Percentiles rank a stretch among this genome's conserved stretches.
Conservation (phyloP, 1,284 basidiomycete species). For the Inonotus hispidus region DNA sequence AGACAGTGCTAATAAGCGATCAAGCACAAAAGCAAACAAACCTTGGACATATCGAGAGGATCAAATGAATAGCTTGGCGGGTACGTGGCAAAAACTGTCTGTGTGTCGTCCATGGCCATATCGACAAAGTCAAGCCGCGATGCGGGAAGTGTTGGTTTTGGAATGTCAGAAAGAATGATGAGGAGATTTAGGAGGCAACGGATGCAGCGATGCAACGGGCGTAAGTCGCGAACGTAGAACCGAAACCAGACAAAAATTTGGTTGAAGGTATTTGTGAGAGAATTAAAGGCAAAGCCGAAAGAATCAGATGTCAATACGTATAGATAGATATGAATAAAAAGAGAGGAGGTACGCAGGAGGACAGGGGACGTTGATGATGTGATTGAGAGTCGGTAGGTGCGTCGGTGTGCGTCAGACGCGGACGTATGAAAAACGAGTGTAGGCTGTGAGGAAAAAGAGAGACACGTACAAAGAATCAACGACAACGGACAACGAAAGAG, state of each 20-base stretch:
- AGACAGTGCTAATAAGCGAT: background rate
- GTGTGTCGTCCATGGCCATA: slow-evolving; percentile 61
- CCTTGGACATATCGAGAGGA: slow-evolving; percentile 81
- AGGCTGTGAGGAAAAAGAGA: slow-evolving; percentile 16
- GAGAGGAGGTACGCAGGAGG: slow-evolving; percentile 29
- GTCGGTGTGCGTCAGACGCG: background rate
- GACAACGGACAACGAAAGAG: slow-evolving; percentile 5
- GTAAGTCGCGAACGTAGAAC: background rate
- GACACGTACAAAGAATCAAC: slow-evolving; percentile 18
- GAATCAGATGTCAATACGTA: slow-evolving; percentile 29
- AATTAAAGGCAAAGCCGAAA: slow-evolving; percentile 26
- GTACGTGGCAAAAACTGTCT: slow-evolving; percentile 55
- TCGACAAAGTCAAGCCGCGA: slow-evolving; percentile 12
- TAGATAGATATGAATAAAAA: slow-evolving; percentile 22
- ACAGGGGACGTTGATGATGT: background rate
- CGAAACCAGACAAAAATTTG: background rate
- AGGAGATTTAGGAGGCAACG: slow-evolving; percentile 23
- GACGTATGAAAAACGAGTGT: slow-evolving; percentile 12
- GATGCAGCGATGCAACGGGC: slow-evolving; percentile 26
- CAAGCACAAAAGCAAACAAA: slow-evolving; percentile 28
- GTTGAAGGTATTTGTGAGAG: slow-evolving; percentile 22
- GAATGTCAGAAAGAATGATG: slow-evolving; percentile 24
- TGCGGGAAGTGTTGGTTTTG: background rate
- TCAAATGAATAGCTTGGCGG: slow-evolving; percentile 70
- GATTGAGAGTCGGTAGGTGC: background rate